A percentile compares a stretch with the other conserved stretches of the same genome.
Conservation (phyloP, 108 stramenopile genomes). For the Mayamaea pseudoterrestris region DNA sequence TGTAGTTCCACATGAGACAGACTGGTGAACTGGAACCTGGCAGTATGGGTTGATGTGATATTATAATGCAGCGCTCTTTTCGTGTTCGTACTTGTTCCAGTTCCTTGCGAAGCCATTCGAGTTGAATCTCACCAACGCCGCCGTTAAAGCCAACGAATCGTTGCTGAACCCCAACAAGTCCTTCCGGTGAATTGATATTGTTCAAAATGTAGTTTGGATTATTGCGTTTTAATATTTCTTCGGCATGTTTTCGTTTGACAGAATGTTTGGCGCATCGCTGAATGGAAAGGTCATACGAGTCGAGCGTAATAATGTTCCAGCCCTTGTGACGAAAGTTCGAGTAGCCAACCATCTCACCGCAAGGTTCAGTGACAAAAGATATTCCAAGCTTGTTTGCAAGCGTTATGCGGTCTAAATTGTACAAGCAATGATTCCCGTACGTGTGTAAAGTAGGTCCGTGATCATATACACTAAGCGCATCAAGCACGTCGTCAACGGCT, state of each 20-base stretch:
- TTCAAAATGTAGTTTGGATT: slow-evolving; percentile 62
- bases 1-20: slow-evolving; percentile 74
- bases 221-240: slow-evolving; percentile 27
- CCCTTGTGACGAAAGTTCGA: slow-evolving; percentile 5
- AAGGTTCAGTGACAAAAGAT: slow-evolving; percentile 48
- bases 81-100: slow-evolving; percentile 25
- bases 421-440: slow-evolving; percentile 82
- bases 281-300: slow-evolving; percentile 71
- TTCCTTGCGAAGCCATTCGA: slow-evolving; percentile 49
- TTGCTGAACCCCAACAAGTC: slow-evolving; percentile 34
- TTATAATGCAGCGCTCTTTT: slow-evolving; percentile 45
- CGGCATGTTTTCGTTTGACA: slow-evolving; percentile 35
- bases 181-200: slow-evolving; percentile 66
- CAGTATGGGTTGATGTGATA: slow-evolving; percentile 70
- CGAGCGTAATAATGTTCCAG: slow-evolving; percentile 53
- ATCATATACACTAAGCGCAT: slow-evolving; percentile 37
- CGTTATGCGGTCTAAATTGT: slow-evolving; percentile 56
- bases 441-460: slow-evolving; percentile 54
- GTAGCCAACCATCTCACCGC: slow-evolving; percentile 29
- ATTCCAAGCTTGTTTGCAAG: slow-evolving; percentile 43
- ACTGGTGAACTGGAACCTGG: slow-evolving; percentile 47
- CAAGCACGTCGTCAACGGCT: slow-evolving; percentile 44
- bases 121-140: slow-evolving; percentile 45
- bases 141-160: slow-evolving; percentile 84
- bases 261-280: slow-evolving; percentile 47